Evolutionary conservation across 228 moss, liverwort and hornwort genomes (phyloP), one percentile per base, ranked within the genome.

Genomic region (Sphagnum fallax): DNA sequence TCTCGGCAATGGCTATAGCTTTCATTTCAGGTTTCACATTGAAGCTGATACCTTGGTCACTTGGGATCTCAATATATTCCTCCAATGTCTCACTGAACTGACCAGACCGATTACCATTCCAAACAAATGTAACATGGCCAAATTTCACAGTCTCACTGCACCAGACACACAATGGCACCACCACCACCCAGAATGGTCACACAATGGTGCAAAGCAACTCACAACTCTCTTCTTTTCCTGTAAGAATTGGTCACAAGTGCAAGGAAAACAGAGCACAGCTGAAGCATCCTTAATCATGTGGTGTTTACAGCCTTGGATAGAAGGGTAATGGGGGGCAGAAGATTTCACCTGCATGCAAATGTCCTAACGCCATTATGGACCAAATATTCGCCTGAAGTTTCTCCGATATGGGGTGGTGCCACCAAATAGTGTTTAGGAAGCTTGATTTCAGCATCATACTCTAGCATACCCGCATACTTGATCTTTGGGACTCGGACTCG

Each of bases 111-210:
- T 93, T 93, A 52, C 90, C 90, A 68, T 93, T 93, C 93, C 93
- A 93, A 63, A 90, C 88, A 61, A 93, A 93, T 6, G 93, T 90
- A 14, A 93, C 90, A 67, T 93, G 90, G 9, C 93, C 93, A 65
- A 93, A 90, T 71, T 93, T 93, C 62, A 90, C 90, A 13, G 93
- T 93, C 77, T 93, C 93, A 69, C 90, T 93, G 90, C 80, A 70
- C 65, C 63, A 48, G 4, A 32, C 32, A 32, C 32, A 32, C 32
- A 32, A 32, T 2, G 32, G 2, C 32, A 32, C 32, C 32, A 32
- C 32, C 32, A 32, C 32, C 32, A 32, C 32, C 32, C 32, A 32
- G 2, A 32, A 32, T 32, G 32, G 32, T 3, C 32, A 32, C 32
- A 32, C 2, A 32, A 32, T 32, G 32, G 32, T 1, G 32, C 32